These are phyloP conservation scores for Lentinula edodes DNA, from an alignment of 768 basidiomycete genomes.

Conservation along the genomic window DNA sequence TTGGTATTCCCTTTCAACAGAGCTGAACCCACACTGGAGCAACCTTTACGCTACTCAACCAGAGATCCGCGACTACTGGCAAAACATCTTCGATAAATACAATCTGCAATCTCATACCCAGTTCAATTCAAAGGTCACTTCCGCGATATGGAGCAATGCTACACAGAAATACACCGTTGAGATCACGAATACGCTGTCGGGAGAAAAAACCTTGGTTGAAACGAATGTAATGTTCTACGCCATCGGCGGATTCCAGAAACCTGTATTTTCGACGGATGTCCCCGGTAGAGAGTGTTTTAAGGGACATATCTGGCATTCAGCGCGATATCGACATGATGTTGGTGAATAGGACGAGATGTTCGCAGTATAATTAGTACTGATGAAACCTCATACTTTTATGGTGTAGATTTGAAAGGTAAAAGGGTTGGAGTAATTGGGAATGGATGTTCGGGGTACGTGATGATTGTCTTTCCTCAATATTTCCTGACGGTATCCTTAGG, in stretches of 20 bases:
- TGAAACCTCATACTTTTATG: background rate
- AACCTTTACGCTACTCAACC: constrained; percentile 39
- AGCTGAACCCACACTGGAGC: constrained; percentile 50
- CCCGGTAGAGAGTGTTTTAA: constrained; percentile 38
- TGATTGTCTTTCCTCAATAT: constrained; percentile 9
- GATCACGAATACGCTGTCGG: constrained; percentile 30
- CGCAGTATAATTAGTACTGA: too few species aligned
- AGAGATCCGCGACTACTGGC: constrained; percentile 48
- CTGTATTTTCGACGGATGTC: constrained; percentile 39
- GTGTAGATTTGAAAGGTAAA: constrained; percentile 37
- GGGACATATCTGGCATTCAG: constrained; percentile 51
- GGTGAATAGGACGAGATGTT: background rate
- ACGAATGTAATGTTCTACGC: constrained; percentile 46
- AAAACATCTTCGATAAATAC: constrained; percentile 24
- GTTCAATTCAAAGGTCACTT: constrained; percentile 33
- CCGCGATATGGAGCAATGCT: constrained; percentile 40
- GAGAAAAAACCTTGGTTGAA: constrained; percentile 25
- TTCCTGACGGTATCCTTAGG: constrained; percentile 21
- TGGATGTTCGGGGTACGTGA: constrained; percentile 49
- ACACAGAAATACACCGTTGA: constrained; percentile 35
- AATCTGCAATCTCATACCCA: constrained; percentile 26
- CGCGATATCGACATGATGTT: constrained; percentile 50
- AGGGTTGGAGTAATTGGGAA: constrained; percentile 59
- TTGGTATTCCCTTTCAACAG: constrained; percentile 52
- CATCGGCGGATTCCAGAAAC: constrained; percentile 43